phyloP scores from a whole-genome alignment of 169 alveolate genomes.

The Plasmodium adleri region DNA sequence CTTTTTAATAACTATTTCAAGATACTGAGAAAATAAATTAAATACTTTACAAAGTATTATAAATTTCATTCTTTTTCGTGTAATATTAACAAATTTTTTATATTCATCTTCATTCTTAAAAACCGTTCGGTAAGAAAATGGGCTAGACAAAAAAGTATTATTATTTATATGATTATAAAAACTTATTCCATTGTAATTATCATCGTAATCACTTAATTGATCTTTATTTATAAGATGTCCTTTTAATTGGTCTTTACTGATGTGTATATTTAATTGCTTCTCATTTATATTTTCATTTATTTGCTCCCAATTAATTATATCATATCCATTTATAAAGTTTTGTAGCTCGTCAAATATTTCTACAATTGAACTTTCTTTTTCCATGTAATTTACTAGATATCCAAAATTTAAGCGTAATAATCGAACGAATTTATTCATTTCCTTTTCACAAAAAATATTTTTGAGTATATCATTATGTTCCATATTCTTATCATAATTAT shows the following conservation, averaged over 20 bases:
- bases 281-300: not conserved
- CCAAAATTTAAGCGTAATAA: slow-evolving; percentile 42
- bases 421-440: slow-evolving; percentile 15
- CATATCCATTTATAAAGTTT: slow-evolving; percentile 20
- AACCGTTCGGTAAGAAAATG: not conserved
- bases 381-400: slow-evolving; percentile 29
- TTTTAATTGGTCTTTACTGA: not conserved
- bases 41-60: slow-evolving; percentile 51
- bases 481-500: slow-evolving; percentile 4
- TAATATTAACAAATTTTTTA: slow-evolving; percentile 3
- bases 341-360: slow-evolving; percentile 26
- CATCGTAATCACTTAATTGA: not conserved
- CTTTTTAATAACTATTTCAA: slow-evolving; percentile 35
- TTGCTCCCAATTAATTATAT: not conserved
- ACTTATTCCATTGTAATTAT: not conserved
- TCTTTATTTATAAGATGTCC: not conserved
- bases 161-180: not conserved
- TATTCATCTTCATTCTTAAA: slow-evolving; percentile 2
- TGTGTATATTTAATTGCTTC: not conserved
- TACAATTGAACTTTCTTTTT: slow-evolving; percentile 31
- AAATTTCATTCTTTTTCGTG: slow-evolving; percentile 38
- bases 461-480: slow-evolving; percentile 16
- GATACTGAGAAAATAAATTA: slow-evolving; percentile 56
- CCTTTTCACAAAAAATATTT: not conserved
- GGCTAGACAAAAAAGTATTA: not conserved